Base-by-base conservation (phyloP, 129 eudicot species). In the Centaurea solstitialis region DNA sequence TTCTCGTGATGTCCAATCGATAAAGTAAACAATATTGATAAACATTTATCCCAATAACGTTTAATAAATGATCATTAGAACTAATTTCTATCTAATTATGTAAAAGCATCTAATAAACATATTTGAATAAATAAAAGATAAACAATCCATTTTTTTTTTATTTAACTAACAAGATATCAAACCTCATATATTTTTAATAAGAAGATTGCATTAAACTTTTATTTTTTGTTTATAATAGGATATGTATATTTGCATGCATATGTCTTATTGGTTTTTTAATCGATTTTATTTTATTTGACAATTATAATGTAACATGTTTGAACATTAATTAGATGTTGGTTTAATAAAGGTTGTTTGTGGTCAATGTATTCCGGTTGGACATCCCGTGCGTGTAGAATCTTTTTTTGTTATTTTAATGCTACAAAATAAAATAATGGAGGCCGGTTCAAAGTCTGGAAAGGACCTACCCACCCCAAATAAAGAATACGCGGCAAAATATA, bases 391-490 rank as follows among this genome's bases (percentile, higher is more conserved):
- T 40, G 24, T 40, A 70, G 73, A 64, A 72, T 59, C 28, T 15
- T 66, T 61, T 8, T 7, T 20, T 7, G 4, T 23, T 53, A 61
- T 39, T 79, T 21, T 6, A 37, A 8, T 62, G 40, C 64, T 70
- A 79, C 83, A 76, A 71, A 71, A 38, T 33, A 33, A 33, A 33
- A 33, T 30, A 43, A n/a, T 72, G 47, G 73, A 23, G 83, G 13
- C 73, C 66, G 73, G 73, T 72, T 72, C 67, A 78, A 68, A 45
- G 81, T 78, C 68, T 1, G 4, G 2, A 78, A 45, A 43, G 70
- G 11, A 68, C 75, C 75, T 68, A 78, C 82, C 73, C 62, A 33
- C 74, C 68, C 11, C 53, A 47, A 72, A 72, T 7, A 40, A 47
- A 8, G 2, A 10, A 20, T 35, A 20, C 76, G 76, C 30, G 15